These are phyloP conservation scores for Trichosporon inkin DNA, from an alignment of 1,284 basidiomycete species.

Conservation along the genomic window DNA sequence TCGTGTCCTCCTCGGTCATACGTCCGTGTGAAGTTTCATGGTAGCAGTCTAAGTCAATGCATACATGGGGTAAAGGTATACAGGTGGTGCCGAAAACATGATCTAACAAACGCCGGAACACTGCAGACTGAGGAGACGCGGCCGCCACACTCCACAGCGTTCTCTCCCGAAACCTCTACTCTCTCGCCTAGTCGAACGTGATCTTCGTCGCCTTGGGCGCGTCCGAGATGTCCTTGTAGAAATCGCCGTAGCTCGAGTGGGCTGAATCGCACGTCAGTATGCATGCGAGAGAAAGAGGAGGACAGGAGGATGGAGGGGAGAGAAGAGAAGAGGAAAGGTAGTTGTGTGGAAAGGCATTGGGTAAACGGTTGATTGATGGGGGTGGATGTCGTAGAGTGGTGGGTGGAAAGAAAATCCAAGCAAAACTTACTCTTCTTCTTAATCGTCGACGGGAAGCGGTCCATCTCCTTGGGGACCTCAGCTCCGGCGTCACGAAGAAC, in stretches of 20 bases:
- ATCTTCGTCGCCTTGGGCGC: conserved; percentile 83
- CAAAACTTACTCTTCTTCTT: conserved; percentile 73
- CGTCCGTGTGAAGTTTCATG: no score
- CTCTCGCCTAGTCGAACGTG: conserved; percentile 59
- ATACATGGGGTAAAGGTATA: conserved; percentile 7
- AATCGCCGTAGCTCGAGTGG: conserved; percentile 57
- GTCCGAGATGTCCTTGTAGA: conserved; percentile 71
- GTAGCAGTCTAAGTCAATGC: not conserved
- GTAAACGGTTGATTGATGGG: not conserved
- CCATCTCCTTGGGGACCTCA: conserved; percentile 64
- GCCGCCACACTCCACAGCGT: not conserved
- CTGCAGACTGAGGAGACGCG: not conserved
- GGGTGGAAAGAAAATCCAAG: no score
- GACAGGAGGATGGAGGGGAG: no score
- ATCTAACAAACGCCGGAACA: not conserved
- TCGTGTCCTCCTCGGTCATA: not conserved
- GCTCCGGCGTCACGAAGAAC: conserved; percentile 85
- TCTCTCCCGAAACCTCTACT: not conserved
- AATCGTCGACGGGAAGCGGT: conserved; percentile 92
- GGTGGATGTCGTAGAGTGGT: not conserved
- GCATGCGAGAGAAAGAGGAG: not conserved
- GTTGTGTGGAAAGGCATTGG: not conserved
- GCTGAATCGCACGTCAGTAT: conserved; percentile 30
- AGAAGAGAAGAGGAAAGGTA: no score
- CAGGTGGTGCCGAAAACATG: conserved; percentile 3